Evolutionary conservation across 768 basidiomycete genomes (phyloP).

Genomic region (Tephrocybe sp.): DNA sequence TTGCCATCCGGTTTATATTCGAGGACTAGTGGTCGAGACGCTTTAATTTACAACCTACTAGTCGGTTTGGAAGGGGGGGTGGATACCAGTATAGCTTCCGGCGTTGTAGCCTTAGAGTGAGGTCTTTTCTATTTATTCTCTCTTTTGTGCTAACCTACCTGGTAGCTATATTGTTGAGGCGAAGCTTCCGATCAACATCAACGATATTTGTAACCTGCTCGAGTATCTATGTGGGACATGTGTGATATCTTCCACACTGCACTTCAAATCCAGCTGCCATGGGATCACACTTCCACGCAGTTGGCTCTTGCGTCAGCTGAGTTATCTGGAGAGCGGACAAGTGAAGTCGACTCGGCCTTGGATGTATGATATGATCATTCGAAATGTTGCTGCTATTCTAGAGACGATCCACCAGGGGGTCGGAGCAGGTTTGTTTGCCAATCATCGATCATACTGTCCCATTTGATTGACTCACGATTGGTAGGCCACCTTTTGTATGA

Average conservation of each 20-base stretch:
- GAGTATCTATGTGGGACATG: constrained; percentile 45
- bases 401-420: constrained; percentile 26
- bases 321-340: constrained; percentile 10
- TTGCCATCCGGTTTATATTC: constrained; percentile 20
- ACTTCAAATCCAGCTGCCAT: constrained; percentile 30
- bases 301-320: constrained; percentile 39
- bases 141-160: background rate
- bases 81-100: constrained; percentile 27
- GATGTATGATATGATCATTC: constrained; percentile 10
- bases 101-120: constrained; percentile 40
- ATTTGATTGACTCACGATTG: background rate
- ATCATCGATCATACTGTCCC: background rate
- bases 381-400: constrained; percentile 22
- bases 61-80: constrained; percentile 25
- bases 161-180: constrained; percentile 43
- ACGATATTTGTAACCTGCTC: constrained; percentile 48
- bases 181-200: constrained; percentile 38
- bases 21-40: constrained; percentile 11
- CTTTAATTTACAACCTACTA: constrained; percentile 22
- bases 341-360: constrained; percentile 2
- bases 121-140: constrained; percentile 12
- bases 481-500: constrained; percentile 30
- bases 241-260: constrained; percentile 32
- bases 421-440: constrained; percentile 23
- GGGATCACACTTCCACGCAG: constrained; percentile 50